Percentiles rank a stretch among this genome's conserved stretches.
Evolutionary conservation across 345 rosid species (phyloP).

Genomic region (Bruguiera sexangula): DNA sequence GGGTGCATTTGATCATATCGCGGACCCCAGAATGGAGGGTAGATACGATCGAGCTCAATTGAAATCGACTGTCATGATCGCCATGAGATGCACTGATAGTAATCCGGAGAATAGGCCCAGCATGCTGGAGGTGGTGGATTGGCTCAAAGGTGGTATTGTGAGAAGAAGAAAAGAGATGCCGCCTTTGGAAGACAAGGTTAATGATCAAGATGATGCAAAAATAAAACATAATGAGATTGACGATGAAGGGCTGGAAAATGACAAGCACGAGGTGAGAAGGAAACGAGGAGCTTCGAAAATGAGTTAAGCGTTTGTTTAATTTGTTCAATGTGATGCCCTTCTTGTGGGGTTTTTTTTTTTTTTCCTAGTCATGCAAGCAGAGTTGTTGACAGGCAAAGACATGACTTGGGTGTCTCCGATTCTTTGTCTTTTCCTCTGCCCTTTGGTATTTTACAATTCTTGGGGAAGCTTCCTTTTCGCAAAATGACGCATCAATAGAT

Average conservation of each 20-base stretch:
- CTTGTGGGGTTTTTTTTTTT: neutral
- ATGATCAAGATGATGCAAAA: slow-evolving; percentile 16
- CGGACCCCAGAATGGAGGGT: slow-evolving; percentile 49
- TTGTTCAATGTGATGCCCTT: neutral
- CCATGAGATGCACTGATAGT: slow-evolving; percentile 44
- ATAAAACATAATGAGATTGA: neutral
- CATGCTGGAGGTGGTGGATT: slow-evolving; percentile 53
- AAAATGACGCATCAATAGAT: no score
- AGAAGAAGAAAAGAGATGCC: slow-evolving; percentile 29
- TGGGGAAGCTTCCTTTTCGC: no score
- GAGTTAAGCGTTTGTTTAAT: slow-evolving; percentile 10
- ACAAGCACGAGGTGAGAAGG: slow-evolving; percentile 3
- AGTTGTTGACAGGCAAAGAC: no score
- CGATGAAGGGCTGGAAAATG: slow-evolving; percentile 17
- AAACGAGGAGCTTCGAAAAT: neutral
- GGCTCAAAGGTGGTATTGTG: slow-evolving; percentile 39
- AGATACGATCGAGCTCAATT: slow-evolving; percentile 39
- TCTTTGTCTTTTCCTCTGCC: no score
- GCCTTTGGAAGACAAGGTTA: slow-evolving; percentile 10
- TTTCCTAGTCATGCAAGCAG: no score
- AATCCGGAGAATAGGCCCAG: slow-evolving; percentile 51
- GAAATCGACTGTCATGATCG: slow-evolving; percentile 33
- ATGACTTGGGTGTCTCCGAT: no score
- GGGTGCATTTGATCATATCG: slow-evolving; percentile 47
- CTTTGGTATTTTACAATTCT: no score